Evolutionary conservation across 352 stramenopile genomes (phyloP).

Genomic region (Globisporangium paddicum): DNA sequence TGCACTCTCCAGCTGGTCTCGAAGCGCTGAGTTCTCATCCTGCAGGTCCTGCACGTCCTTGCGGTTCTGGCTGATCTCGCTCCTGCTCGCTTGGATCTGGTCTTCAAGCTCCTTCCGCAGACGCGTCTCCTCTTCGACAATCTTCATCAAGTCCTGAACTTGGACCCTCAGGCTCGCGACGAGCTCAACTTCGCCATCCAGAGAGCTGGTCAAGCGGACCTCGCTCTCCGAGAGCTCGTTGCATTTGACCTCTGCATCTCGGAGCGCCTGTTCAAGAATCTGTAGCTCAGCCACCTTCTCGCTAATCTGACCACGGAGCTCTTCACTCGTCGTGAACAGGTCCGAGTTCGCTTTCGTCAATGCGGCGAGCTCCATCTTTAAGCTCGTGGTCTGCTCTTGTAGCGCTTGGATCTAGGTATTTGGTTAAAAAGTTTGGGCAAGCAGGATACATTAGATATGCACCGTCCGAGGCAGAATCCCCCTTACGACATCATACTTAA

Average conservation of each 20-base stretch:
- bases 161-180: constrained; percentile 39
- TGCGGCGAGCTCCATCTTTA: constrained; percentile 45
- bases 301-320: constrained; percentile 28
- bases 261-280: constrained; percentile 31
- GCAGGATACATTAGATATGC: background rate
- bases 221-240: constrained; percentile 53
- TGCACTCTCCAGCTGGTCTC: constrained; percentile 44
- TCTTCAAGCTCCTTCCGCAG: constrained; percentile 30
- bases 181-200: constrained; percentile 42
- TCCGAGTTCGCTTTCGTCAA: constrained; percentile 47
- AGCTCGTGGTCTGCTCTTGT: constrained; percentile 30
- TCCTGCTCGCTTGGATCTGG: constrained; percentile 41
- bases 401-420: constrained; percentile 37
- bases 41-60: constrained; percentile 50
- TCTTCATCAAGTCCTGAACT: constrained; percentile 36
- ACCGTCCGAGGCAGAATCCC: constrained; percentile 1
- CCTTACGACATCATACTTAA: background rate
- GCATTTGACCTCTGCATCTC: constrained; percentile 37
- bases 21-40: constrained; percentile 42
- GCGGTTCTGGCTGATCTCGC: constrained; percentile 47
- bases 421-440: background rate
- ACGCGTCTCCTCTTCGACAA: constrained; percentile 32
- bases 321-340: constrained; percentile 32
- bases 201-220: constrained; percentile 23
- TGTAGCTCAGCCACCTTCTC: constrained; percentile 29